Conservation (phyloP, 495 filamentous ascomycete genomes). For the Aspergillus nidulans region DNA sequence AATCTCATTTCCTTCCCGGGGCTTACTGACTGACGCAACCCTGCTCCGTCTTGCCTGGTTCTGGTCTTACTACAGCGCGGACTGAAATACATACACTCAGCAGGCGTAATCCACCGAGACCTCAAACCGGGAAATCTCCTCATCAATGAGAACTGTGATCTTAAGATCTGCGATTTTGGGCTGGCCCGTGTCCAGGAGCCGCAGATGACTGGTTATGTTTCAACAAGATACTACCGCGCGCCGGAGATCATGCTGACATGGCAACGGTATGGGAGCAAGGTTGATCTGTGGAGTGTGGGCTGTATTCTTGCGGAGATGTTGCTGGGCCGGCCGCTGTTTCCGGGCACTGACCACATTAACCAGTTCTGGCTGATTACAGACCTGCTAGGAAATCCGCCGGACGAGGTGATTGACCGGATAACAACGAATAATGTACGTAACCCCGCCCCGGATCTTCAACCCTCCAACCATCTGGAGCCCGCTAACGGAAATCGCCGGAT, state of each 20-base stretch:
- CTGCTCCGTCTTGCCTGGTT: neutral
- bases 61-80: conserved; percentile 61
- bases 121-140: conserved; percentile 97
- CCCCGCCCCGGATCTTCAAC: neutral
- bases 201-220: conserved; percentile 99
- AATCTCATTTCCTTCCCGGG: neutral
- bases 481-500: neutral
- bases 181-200: conserved; percentile 95
- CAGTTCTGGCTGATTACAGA: conserved; percentile 99
- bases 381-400: conserved; percentile 87
- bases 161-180: conserved; percentile 99
- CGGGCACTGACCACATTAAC: conserved; percentile 98
- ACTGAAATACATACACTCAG: conserved; percentile 98
- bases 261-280: conserved; percentile 99
- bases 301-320: conserved; percentile 99
- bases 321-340: conserved; percentile 95
- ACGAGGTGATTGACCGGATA: conserved; percentile 96
- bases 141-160: conserved; percentile 97
- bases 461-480: neutral
- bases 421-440: conserved; percentile 86
- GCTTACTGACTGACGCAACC: neutral
- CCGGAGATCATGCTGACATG: conserved; percentile 99
- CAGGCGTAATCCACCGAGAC: conserved; percentile 95
- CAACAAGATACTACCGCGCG: conserved; percentile 95
- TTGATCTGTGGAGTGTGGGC: conserved; percentile 98